These are phyloP conservation scores for Sclerospora graminicola DNA, from an alignment of 352 stramenopile species.

Conservation along the genomic window DNA sequence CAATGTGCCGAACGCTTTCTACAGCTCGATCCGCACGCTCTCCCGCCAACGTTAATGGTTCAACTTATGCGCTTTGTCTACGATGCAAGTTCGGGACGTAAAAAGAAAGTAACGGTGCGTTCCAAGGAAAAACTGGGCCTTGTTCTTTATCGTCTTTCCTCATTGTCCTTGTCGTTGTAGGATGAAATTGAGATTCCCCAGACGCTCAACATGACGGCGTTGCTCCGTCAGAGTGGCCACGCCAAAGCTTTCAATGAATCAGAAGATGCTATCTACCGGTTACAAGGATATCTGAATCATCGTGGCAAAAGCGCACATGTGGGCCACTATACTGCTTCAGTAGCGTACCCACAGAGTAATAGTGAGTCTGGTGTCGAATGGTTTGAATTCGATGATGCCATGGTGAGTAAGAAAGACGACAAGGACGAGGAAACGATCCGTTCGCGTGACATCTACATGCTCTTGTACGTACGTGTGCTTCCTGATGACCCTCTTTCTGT, in stretches of 20 bases:
- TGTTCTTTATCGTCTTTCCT: neutral
- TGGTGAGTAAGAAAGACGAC: constrained; percentile 48
- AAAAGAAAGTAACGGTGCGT: constrained; percentile 80
- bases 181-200: constrained; percentile 78
- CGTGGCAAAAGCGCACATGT: constrained; percentile 72
- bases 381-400: constrained; percentile 80
- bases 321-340: constrained; percentile 79
- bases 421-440: constrained; percentile 41
- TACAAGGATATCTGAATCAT: constrained; percentile 76
- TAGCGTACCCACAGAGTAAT: constrained; percentile 37
- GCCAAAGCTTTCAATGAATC: constrained; percentile 25
- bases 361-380: constrained; percentile 24
- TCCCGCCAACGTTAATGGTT: constrained; percentile 66
- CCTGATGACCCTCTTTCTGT: neutral
- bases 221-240: constrained; percentile 37
- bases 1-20: constrained; percentile 67
- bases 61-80: constrained; percentile 85
- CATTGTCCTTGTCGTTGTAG: constrained; percentile 17
- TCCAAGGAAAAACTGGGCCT: neutral
- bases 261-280: constrained; percentile 44
- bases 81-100: constrained; percentile 52
- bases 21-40: constrained; percentile 36
- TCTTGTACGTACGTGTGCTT: constrained; percentile 62
- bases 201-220: constrained; percentile 68
- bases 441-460: constrained; percentile 81